Evolutionary conservation across 805 yeast genomes (phyloP).

Genomic region (Scheffersomyces stipitis): DNA sequence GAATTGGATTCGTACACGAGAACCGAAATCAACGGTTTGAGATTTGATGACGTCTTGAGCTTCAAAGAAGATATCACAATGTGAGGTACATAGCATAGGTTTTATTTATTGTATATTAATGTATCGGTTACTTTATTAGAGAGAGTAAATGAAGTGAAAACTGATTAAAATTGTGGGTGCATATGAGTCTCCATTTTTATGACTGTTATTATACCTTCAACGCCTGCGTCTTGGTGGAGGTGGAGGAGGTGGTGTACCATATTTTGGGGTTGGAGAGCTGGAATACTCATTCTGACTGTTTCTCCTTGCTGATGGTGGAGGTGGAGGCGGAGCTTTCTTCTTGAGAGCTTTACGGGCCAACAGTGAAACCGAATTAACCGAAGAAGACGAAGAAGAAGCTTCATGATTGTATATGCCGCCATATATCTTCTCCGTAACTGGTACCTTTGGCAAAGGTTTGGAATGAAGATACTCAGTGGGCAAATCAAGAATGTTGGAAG

Average conservation of each 20-base stretch:
- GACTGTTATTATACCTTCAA: conserved; percentile 1
- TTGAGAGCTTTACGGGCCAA: conserved; percentile 27
- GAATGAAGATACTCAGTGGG: conserved; percentile 31
- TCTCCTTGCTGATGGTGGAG: conserved; percentile 14
- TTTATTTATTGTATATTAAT: too few relatives aligned
- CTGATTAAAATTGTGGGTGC: too few relatives aligned
- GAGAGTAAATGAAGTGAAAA: too few relatives aligned
- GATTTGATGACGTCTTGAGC: conserved; percentile 61
- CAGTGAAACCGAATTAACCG: conserved; percentile 17
- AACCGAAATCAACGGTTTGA: conserved; percentile 63
- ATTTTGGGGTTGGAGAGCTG: neutral
- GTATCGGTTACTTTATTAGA: too few relatives aligned
- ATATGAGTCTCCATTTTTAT: too few relatives aligned
- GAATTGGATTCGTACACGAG: conserved; percentile 38
- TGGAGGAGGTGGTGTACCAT: conserved; percentile 28
- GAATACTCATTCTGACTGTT: neutral
- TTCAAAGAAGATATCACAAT: conserved; percentile 56
- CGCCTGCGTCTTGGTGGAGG: conserved; percentile 36
- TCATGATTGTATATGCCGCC: conserved; percentile 6
- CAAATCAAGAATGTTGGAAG: conserved; percentile 26
- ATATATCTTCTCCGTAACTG: conserved; percentile 4
- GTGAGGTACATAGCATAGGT: conserved; percentile 12
- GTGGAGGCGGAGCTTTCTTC: conserved; percentile 43
- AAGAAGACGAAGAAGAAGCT: conserved; percentile 14
- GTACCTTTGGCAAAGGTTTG: conserved; percentile 20